phyloP scores from a whole-genome alignment of 2,329 filamentous ascomycete species.

The Xylariaceae sp. region DNA sequence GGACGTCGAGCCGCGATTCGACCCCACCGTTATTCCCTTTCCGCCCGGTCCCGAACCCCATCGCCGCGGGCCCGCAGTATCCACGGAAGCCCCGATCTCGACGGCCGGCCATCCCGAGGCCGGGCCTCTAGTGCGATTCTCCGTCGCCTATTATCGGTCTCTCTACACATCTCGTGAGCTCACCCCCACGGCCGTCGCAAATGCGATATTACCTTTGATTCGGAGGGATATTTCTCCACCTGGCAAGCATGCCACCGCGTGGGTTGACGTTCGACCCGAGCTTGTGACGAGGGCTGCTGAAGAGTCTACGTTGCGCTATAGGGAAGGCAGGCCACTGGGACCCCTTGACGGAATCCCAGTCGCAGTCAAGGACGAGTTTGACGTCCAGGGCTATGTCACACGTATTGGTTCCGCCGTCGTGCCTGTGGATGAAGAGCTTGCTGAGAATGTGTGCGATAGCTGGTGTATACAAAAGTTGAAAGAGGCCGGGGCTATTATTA shows the following conservation, averaged over 20 bases:
- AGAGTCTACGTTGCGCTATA: constrained; percentile 44
- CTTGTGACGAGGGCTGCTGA: constrained; percentile 41
- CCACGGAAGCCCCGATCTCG: not conserved
- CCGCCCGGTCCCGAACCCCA: not conserved
- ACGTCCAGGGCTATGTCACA: constrained; percentile 68
- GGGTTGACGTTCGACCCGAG: constrained; percentile 42
- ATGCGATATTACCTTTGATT: constrained; percentile 44
- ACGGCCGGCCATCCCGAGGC: not conserved
- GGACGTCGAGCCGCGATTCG: constrained; percentile 6
- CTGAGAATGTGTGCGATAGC: constrained; percentile 46
- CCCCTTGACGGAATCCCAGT: constrained; percentile 70
- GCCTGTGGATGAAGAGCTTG: constrained; percentile 22
- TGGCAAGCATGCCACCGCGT: constrained; percentile 42
- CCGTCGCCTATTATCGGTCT: constrained; percentile 42
- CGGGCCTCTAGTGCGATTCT: constrained; percentile 26
- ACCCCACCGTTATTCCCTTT: constrained; percentile 12
- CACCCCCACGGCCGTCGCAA: constrained; percentile 44
- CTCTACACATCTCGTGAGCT: constrained; percentile 43
- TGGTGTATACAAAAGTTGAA: constrained; percentile 69
- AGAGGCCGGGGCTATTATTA: constrained; percentile 65
- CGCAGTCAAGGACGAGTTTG: constrained; percentile 72
- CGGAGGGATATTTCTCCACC: constrained; percentile 27
- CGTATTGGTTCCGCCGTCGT: constrained; percentile 52
- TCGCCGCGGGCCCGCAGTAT: not conserved
- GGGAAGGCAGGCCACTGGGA: constrained; percentile 54